A percentile compares a stretch with the other conserved stretches of the same genome.
These are phyloP conservation scores for Tripterygium wilfordii DNA, from an alignment of 177 flowering plant species.

Conservation along the genomic window DNA sequence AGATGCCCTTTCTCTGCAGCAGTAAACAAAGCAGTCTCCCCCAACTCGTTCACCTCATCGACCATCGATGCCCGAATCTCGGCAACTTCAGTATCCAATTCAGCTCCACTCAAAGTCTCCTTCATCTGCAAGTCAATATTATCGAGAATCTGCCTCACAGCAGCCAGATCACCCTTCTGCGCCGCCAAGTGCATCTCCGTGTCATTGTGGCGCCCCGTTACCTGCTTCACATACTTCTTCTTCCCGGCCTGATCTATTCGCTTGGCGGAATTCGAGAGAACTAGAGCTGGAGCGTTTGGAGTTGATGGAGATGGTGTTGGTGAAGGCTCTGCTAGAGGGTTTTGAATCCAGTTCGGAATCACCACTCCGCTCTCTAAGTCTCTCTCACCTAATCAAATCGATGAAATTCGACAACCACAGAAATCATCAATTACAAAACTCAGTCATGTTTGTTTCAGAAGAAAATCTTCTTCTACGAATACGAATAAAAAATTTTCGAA, in stretches of 20 bases:
- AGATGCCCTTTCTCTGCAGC: conserved; percentile 57
- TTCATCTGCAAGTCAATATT: conserved; percentile 42
- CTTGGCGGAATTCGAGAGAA: conserved; percentile 58
- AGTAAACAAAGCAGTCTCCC: conserved; percentile 52
- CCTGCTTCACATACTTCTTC: conserved; percentile 74
- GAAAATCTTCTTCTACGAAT: too few relatives aligned
- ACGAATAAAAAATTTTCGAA: too few relatives aligned
- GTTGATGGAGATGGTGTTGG: conserved; percentile 29
- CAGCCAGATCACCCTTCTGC: conserved; percentile 53
- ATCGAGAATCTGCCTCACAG: conserved; percentile 43
- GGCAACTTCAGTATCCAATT: conserved; percentile 47
- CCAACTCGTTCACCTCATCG: conserved; percentile 60
- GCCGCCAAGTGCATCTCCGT: conserved; percentile 68
- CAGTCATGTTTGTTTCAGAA: too few relatives aligned
- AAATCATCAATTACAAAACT: background rate
- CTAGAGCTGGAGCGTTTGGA: conserved; percentile 45
- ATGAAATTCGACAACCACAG: too few relatives aligned
- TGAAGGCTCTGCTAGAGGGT: conserved; percentile 14
- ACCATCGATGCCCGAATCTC: conserved; percentile 45
- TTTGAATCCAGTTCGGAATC: conserved; percentile 10
- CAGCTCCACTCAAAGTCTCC: conserved; percentile 39
- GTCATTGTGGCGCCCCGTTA: conserved; percentile 65
- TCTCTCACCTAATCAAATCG: conserved; percentile 21
- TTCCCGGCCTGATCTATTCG: conserved; percentile 51
- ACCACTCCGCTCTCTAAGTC: conserved; percentile 33